Evolutionary conservation across 1,139 yeast species (phyloP).

Genomic region (Keqinozyma sinolaborantium): DNA sequence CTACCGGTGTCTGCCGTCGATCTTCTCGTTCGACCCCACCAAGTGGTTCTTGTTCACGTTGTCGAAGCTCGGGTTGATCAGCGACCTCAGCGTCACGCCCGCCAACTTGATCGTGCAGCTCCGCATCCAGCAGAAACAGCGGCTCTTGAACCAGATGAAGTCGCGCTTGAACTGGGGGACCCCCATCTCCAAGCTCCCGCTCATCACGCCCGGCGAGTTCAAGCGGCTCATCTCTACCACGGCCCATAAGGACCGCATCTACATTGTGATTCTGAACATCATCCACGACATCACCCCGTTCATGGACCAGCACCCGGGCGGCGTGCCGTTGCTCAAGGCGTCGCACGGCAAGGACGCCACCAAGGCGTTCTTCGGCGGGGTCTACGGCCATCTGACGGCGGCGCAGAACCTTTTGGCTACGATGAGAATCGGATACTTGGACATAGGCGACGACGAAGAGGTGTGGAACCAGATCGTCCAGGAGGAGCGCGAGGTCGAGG

Average conservation of each 20-base stretch:
- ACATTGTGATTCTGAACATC: constrained; percentile 49
- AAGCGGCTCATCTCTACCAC: constrained; percentile 33
- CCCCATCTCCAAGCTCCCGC: constrained; percentile 64
- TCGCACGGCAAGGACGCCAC: constrained; percentile 74
- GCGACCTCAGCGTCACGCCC: constrained; percentile 39
- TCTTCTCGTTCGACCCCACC: constrained; percentile 62
- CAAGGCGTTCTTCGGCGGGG: constrained; percentile 71
- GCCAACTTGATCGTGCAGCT: constrained; percentile 52
- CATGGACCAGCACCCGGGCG: constrained; percentile 73
- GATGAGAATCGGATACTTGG: constrained; percentile 69
- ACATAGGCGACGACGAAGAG: constrained; percentile 80
- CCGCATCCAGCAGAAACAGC: constrained; percentile 62
- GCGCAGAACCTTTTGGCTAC: constrained; percentile 70
- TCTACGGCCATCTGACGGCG: constrained; percentile 71
- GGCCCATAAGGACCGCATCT: constrained; percentile 34
- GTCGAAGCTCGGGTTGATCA: constrained; percentile 35
- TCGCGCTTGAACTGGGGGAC: constrained; percentile 76
- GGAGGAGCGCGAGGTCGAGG: constrained; percentile 37
- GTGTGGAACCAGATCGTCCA: constrained; percentile 63
- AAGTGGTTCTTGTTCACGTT: constrained; percentile 53
- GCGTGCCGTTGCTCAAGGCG: constrained; percentile 54
- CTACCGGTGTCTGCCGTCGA: constrained; percentile 47
- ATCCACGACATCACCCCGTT: constrained; percentile 75
- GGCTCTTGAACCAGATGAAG: constrained; percentile 52
- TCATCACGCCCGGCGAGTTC: constrained; percentile 49